These are phyloP conservation scores for Barnettozyma wickerhamii DNA, from an alignment of 805 yeast species.

Conservation along the genomic window DNA sequence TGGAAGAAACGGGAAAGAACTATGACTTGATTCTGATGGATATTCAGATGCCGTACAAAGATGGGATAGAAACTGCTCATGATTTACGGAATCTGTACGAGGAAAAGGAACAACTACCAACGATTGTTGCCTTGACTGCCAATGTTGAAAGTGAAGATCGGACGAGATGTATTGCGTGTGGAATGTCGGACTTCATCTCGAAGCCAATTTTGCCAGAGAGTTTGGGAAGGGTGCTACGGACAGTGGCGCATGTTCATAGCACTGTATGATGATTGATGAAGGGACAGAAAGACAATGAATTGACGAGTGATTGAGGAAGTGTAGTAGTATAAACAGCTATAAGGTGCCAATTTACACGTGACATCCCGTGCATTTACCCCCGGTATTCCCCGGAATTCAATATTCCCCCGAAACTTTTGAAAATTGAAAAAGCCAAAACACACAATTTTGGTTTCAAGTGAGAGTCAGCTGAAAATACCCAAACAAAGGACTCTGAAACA, in stretches of 20 bases:
- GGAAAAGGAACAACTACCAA: slow-evolving; percentile 70
- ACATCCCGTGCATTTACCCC: neutral
- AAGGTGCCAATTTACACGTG: no score
- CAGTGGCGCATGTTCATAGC: slow-evolving; percentile 6
- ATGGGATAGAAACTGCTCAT: slow-evolving; percentile 90
- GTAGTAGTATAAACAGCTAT: no score
- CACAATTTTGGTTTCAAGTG: neutral
- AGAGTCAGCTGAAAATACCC: neutral
- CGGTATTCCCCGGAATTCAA: neutral
- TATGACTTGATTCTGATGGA: slow-evolving; percentile 94
- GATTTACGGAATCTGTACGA: slow-evolving; percentile 49
- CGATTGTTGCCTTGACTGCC: slow-evolving; percentile 93
- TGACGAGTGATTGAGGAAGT: no score
- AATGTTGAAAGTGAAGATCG: slow-evolving; percentile 55
- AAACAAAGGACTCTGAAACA: neutral
- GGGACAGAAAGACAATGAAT: no score
- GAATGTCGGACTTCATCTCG: slow-evolving; percentile 51
- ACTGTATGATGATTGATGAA: no score
- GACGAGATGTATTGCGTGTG: slow-evolving; percentile 39
- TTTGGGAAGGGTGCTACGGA: slow-evolving; percentile 23
- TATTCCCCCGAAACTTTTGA: no score
- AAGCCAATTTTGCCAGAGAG: slow-evolving; percentile 48
- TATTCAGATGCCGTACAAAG: slow-evolving; percentile 88
- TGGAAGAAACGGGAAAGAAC: slow-evolving; percentile 40
- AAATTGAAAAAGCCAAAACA: neutral